phyloP scores from a whole-genome alignment of 2,329 filamentous ascomycete genomes.

The Sphaerulina musiva region DNA sequence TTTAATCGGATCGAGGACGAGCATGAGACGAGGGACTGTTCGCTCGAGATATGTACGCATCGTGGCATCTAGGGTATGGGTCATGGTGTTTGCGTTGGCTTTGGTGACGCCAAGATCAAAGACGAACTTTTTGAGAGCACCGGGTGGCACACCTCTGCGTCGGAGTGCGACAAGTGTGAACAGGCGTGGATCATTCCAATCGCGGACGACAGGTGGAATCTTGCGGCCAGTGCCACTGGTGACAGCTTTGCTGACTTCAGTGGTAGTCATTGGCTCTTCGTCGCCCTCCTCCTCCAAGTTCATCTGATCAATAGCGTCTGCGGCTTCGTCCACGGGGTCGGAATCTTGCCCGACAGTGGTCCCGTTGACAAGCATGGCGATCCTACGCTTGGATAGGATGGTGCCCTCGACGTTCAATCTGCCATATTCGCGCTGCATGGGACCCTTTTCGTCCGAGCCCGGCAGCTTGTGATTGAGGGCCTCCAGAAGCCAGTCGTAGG shows the following conservation, averaged over 20 bases:
- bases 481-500: slow-evolving; percentile 87
- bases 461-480: slow-evolving; percentile 73
- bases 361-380: slow-evolving; percentile 72
- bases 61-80: slow-evolving; percentile 74
- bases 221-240: slow-evolving; percentile 22
- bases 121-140: slow-evolving; percentile 81
- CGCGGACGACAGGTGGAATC: slow-evolving; percentile 58
- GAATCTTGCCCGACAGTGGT: slow-evolving; percentile 34
- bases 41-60: slow-evolving; percentile 81
- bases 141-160: slow-evolving; percentile 77
- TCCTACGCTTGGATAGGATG: slow-evolving; percentile 78
- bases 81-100: slow-evolving; percentile 69
- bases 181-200: slow-evolving; percentile 85
- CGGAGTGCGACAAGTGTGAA: slow-evolving; percentile 81
- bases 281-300: slow-evolving; percentile 40
- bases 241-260: slow-evolving; percentile 21
- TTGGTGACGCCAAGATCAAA: slow-evolving; percentile 89
- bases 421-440: slow-evolving; percentile 87
- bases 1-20: slow-evolving; percentile 77
- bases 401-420: slow-evolving; percentile 76
- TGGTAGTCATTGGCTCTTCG: slow-evolving; percentile 29
- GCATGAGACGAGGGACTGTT: slow-evolving; percentile 81
- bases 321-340: slow-evolving; percentile 24
- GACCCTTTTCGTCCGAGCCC: slow-evolving; percentile 45
- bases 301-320: slow-evolving; percentile 35